Conservation (phyloP, 495 filamentous ascomycete genomes). For the Penicillium manginii region DNA sequence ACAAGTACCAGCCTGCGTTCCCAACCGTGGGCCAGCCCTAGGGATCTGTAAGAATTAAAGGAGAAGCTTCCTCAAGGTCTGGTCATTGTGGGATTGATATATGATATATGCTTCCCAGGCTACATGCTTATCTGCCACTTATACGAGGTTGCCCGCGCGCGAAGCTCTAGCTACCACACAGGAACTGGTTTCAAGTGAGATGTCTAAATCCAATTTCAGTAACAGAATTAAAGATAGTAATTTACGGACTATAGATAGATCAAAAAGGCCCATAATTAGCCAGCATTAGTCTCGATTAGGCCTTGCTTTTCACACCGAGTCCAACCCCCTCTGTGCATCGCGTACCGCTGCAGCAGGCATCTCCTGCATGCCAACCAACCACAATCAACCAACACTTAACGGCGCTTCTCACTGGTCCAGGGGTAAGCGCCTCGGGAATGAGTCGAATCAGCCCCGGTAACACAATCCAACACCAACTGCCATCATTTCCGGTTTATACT, state of each 20-base stretch:
- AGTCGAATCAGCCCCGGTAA: not conserved
- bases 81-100: constrained; percentile 18
- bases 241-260: constrained; percentile 35
- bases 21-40: constrained; percentile 1
- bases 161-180: constrained; percentile 26
- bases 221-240: constrained; percentile 27
- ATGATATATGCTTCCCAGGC: not conserved
- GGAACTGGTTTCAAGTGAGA: constrained; percentile 29
- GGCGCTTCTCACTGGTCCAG: not conserved
- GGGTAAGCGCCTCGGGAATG: not conserved
- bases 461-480: not conserved
- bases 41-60: not conserved
- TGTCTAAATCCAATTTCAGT: not conserved
- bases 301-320: not conserved
- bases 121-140: constrained; percentile 2
- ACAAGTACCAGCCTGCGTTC: constrained; percentile 4
- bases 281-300: constrained; percentile 11
- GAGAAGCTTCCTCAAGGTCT: not conserved
- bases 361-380: not conserved
- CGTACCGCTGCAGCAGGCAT: constrained; percentile 1
- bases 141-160: constrained; percentile 11
- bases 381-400: constrained; percentile 1
- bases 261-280: constrained; percentile 32
- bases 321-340: not conserved
- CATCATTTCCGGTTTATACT: not conserved